Evolutionary conservation across 176 grass and related monocot species (phyloP), one percentile per base, ranked within the genome.

Genomic region (Rhynchospora pubera): DNA sequence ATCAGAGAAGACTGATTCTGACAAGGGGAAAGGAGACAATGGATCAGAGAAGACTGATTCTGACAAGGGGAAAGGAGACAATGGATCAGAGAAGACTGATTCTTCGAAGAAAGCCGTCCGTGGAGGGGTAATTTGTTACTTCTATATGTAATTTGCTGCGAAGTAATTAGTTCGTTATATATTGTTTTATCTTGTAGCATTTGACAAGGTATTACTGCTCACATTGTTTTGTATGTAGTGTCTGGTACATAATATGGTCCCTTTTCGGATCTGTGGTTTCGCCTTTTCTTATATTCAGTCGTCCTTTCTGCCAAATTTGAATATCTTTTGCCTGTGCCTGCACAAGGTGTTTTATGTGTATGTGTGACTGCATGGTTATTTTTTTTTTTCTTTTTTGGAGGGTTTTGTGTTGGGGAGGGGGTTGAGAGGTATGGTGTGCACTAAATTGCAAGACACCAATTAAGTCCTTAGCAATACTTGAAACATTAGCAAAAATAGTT

Each of bases 111-210:
- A 88, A 77, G 43, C 87, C 52, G 73, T 94, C 73, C 84, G 92
- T 32, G 87, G 89, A 88, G 92, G 89, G 89, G 91, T 94, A 47
- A 91, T 65, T 69, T 57, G 53, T 79, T 57, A 5, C 39, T 79
- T 84, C 5, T 13, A 18, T 6, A 28, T 47, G 15, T 21, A 57
- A 83, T 22, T 43, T 16, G 18, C 8, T 86, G 26, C 21, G 47
- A 3, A 19, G 3, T 74, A 32, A 50, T 13, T 12, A 71, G 47
- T 72, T 34, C 39, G 34, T 43, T 8, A 30, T 18, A 26, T 18
- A 12, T 30, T 30, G 4, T 7, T 10, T 62, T 51, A 16, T 73
- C 22, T 9, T 19, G 19, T 59, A 51, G 12, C 16, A 26, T 59
- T 83, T 50, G 5, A 43, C 21, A 52, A 69, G 26, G 16, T 0